Evolutionary conservation across 192 early-diverging fungal species (phyloP).

Genomic region (Globomyces pollinis-pini): DNA sequence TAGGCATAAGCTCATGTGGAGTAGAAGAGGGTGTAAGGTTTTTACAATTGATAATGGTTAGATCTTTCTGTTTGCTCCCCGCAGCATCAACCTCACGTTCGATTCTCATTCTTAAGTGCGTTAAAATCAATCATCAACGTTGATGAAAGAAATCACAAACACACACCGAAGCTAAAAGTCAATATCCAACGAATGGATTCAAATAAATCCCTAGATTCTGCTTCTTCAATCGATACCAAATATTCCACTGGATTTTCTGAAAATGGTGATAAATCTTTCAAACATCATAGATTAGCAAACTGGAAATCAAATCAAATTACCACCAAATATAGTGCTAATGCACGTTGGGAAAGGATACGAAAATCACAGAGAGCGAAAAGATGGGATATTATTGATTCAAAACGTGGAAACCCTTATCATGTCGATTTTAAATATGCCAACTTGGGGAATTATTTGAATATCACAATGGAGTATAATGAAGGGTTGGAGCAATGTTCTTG

Average conservation of each 20-base stretch:
- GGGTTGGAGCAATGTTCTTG: not conserved
- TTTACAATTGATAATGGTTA: not conserved
- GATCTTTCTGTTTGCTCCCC: too few relatives aligned
- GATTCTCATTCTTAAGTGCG: too few relatives aligned
- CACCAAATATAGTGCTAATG: not conserved
- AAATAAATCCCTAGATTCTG: too few relatives aligned
- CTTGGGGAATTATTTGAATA: not conserved
- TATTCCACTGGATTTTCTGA: too few relatives aligned
- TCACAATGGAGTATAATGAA: not conserved
- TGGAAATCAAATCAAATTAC: conserved; percentile 3
- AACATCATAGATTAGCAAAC: too few relatives aligned
- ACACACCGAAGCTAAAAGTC: not conserved
- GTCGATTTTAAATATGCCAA: not conserved
- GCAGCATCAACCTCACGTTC: too few relatives aligned
- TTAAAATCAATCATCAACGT: not conserved
- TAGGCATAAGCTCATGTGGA: not conserved
- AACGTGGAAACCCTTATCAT: not conserved
- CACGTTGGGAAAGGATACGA: not conserved
- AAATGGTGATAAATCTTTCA: too few relatives aligned
- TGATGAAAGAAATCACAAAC: not conserved
- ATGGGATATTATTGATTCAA: not conserved
- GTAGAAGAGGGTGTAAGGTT: not conserved
- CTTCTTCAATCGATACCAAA: too few relatives aligned
- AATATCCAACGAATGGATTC: not conserved
- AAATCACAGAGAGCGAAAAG: not conserved